Evolutionary conservation across 2,329 filamentous ascomycete species (phyloP), one percentile per base, ranked within the genome.

Genomic region (Penicillium janthinellum): DNA sequence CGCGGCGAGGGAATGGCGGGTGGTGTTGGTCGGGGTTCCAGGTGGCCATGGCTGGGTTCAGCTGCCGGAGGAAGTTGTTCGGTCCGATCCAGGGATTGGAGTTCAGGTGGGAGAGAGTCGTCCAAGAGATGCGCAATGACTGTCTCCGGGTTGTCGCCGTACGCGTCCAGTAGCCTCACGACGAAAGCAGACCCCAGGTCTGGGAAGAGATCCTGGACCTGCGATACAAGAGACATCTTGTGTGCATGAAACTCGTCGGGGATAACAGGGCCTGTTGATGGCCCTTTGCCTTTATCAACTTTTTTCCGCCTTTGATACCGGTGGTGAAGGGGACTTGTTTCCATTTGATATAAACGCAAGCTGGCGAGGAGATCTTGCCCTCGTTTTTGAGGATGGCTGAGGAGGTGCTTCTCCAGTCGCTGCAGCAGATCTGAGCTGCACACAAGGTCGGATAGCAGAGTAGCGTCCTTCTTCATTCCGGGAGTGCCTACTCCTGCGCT

Each of bases 161-260:
- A 97, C 71, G 91, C 87, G 68, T 94, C 90, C 25, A 97, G 82
- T 10, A 96, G 82, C 67, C 85, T 89, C 17, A 90, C 83, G 15
- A 98, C 81, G 71, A 96, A 98, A 0, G 84, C 90, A 4, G 90
- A 88, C 5, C 93, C 92, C 10, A 98, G 81, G 63, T 96, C 87
- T 0, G 94, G 92, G 70, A 98, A 97, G 0, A 98, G 81, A 71
- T 99, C 94, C 71, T 96, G 92, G n/a, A 99, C 84, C 73, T 96
- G 91, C 0, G 90, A 90, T 54, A 98, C 87, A 51, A 94, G 86
- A 67, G 90, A 93, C 86, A 96, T 89, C 44, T 83, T 88, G 75
- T 96, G 92, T 22, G 94, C 79, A 70, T 95, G 91, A 37, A 93
- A 79, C 45, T 83, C 80, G 8, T 75, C 77, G 52, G 78, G 70